A percentile compares a stretch with the other conserved stretches of the same genome.
These are phyloP conservation scores for Daldinia sp. DNA, from an alignment of 2,329 filamentous ascomycete genomes.

Conservation along the genomic window DNA sequence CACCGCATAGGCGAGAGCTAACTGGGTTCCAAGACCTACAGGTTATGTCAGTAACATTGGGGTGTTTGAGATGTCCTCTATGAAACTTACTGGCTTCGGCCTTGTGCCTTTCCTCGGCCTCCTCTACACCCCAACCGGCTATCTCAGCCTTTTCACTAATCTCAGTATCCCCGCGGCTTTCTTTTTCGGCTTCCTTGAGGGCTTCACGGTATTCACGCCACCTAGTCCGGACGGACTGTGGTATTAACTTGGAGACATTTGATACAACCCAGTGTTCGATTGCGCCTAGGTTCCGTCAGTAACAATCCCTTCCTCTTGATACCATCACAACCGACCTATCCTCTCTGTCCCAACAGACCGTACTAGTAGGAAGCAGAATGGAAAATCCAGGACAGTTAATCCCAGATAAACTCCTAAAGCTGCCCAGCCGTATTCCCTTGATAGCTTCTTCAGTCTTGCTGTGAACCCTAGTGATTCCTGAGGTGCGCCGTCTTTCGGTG, in stretches of 20 bases:
- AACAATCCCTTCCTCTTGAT: background rate
- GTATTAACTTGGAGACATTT: slow-evolving; percentile 68
- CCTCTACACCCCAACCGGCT: slow-evolving; percentile 71
- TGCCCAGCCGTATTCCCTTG: slow-evolving; percentile 93
- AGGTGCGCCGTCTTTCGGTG: slow-evolving; percentile 36
- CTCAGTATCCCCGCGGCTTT: slow-evolving; percentile 58
- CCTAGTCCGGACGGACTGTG: slow-evolving; percentile 67
- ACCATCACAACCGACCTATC: slow-evolving; percentile 72
- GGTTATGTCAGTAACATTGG: slow-evolving; percentile 34
- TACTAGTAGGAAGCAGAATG: slow-evolving; percentile 93
- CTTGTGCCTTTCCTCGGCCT: slow-evolving; percentile 71
- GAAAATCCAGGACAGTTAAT: slow-evolving; percentile 89
- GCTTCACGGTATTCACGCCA: slow-evolving; percentile 64
- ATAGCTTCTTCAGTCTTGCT: slow-evolving; percentile 82
- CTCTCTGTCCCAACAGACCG: slow-evolving; percentile 83
- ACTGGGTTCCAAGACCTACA: slow-evolving; percentile 77
- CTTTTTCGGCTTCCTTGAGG: slow-evolving; percentile 60
- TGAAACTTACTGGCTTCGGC: slow-evolving; percentile 78
- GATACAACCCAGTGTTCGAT: slow-evolving; percentile 77
- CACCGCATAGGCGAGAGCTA: slow-evolving; percentile 94
- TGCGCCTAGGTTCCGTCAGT: slow-evolving; percentile 58
- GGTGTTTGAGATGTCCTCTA: background rate
- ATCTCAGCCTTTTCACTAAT: slow-evolving; percentile 63
- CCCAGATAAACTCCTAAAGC: slow-evolving; percentile 91
- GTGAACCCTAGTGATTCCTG: slow-evolving; percentile 64